Evolutionary conservation across 2,329 filamentous ascomycete species (phyloP), one percentile per base, ranked within the genome.

Genomic region (Tolypocladium inflatum): DNA sequence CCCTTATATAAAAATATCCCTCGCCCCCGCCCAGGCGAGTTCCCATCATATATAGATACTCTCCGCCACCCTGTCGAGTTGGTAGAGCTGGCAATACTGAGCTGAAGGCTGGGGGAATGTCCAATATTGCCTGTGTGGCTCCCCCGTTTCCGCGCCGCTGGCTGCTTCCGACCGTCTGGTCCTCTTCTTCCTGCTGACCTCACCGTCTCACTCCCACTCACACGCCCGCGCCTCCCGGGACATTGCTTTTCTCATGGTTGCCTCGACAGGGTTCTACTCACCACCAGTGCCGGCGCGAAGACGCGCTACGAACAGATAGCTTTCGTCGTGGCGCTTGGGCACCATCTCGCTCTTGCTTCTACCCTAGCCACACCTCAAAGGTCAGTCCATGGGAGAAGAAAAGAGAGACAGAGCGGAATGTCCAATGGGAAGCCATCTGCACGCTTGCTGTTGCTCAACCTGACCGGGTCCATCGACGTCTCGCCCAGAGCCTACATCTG

Each of bases 1-100:
- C 59, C 56, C 59, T 62, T 61, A 48, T 55, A 59, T 59, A 58
- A 59, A 60, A 59, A 59, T 58, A 59, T 60, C 55, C 58, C 61
- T 56, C 60, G 51, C 57, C 61, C 57, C 60, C 57, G 60, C 60
- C 41, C 57, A 45, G 39, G 56, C 57, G 42, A 59, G 54, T 57
- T 58, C 52, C 52, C 54, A 51, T 59, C 55, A 48, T 45, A 61
- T 48, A 61, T 60, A 33, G 43, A 42, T 55, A 57, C n/a, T 58
- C 57, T 52, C 58, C 56, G 51, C 59, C 55, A 45, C 58, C 59
- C 48, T 56, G 52, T 57, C 50, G 38, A 55, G 45, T 50, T 57
- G 43, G 57, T 37, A 57, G 56, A 57, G 58, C 57, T 59, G 56
- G 55, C 56, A 55, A 41, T 53, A 56, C 52, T 53, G 48, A 59